phyloP scores from a whole-genome alignment of 1,139 yeast genomes.

The Magnusiomyces suaveolens region DNA sequence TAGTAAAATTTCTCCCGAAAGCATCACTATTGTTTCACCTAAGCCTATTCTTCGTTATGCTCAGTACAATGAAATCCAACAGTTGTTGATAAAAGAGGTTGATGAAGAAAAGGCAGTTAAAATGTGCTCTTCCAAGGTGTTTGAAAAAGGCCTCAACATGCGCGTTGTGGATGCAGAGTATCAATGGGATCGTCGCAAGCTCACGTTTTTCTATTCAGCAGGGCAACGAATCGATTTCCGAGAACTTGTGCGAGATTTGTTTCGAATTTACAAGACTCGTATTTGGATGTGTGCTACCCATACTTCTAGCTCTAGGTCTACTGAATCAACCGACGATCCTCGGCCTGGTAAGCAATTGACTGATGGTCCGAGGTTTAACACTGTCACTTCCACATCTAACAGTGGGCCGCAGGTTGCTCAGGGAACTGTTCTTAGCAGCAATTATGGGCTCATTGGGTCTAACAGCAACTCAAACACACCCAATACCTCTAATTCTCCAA shows the following conservation, averaged over 20 bases:
- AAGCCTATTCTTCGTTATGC: slow-evolving; percentile 72
- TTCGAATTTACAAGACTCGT: slow-evolving; percentile 88
- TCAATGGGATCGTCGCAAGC: slow-evolving; percentile 88
- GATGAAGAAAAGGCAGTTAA: slow-evolving; percentile 70
- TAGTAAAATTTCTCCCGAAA: background rate
- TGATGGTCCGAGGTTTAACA: background rate
- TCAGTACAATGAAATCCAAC: slow-evolving; percentile 50
- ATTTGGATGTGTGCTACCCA: slow-evolving; percentile 91
- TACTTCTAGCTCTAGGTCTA: background rate
- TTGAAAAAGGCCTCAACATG: slow-evolving; percentile 40
- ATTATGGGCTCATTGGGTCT: background rate
- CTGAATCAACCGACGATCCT: background rate
- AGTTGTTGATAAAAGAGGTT: slow-evolving; percentile 47
- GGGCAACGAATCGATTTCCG: slow-evolving; percentile 84
- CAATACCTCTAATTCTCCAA: background rate
- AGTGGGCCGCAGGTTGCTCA: background rate
- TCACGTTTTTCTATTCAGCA: slow-evolving; percentile 82
- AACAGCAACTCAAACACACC: background rate
- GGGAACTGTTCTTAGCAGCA: background rate
- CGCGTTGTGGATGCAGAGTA: slow-evolving; percentile 69
- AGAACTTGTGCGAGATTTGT: slow-evolving; percentile 81
- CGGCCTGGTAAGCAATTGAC: background rate
- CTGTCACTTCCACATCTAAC: background rate
- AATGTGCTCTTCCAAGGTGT: slow-evolving; percentile 49
- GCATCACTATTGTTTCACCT: slow-evolving; percentile 39